phyloP scores from a whole-genome alignment of 495 filamentous ascomycete genomes.

The Penicillium psychrofluorescens region DNA sequence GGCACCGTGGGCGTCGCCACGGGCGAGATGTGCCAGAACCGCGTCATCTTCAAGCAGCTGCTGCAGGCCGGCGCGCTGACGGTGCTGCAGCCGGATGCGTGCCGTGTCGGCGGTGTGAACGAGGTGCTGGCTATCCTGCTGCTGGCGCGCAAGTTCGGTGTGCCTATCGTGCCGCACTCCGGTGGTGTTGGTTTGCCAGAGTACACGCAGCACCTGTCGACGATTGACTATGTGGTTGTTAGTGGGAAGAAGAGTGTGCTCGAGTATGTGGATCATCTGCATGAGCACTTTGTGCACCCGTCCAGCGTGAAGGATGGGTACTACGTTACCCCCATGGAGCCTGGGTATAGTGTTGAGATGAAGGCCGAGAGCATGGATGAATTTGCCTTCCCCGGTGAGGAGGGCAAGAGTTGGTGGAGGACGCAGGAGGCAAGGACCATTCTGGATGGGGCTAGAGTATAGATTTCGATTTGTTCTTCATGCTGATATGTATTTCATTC shows the following conservation, averaged over 20 bases:
- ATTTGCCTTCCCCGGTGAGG: slow-evolving; percentile 67
- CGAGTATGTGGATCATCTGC: slow-evolving; percentile 89
- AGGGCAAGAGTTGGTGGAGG: slow-evolving; percentile 78
- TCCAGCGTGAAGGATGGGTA: slow-evolving; percentile 75
- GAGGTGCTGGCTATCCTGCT: slow-evolving; percentile 88
- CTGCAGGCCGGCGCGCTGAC: slow-evolving; percentile 73
- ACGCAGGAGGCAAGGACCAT: slow-evolving; percentile 62
- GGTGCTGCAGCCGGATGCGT: slow-evolving; percentile 86
- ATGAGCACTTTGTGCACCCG: slow-evolving; percentile 88
- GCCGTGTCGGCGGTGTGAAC: slow-evolving; percentile 85
- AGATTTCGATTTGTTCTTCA: slow-evolving; percentile 11
- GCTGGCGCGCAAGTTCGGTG: slow-evolving; percentile 75
- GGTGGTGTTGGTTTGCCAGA: slow-evolving; percentile 89
- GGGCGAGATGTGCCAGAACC: slow-evolving; percentile 95
- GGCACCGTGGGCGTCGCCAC: slow-evolving; percentile 78
- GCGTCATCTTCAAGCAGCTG: slow-evolving; percentile 91
- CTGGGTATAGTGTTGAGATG: slow-evolving; percentile 92
- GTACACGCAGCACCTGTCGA: slow-evolving; percentile 90
- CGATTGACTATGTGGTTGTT: slow-evolving; percentile 89
- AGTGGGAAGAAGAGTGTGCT: slow-evolving; percentile 72
- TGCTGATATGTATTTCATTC: slow-evolving; percentile 13
- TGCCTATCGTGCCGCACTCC: slow-evolving; percentile 83
- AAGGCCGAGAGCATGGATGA: slow-evolving; percentile 76
- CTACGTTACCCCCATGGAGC: slow-evolving; percentile 74
- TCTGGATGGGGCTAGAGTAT: slow-evolving; percentile 44